Evolutionary conservation across 2,329 filamentous ascomycete species (phyloP), one percentile per base, ranked within the genome.

Genomic region (Cordyceps militaris): DNA sequence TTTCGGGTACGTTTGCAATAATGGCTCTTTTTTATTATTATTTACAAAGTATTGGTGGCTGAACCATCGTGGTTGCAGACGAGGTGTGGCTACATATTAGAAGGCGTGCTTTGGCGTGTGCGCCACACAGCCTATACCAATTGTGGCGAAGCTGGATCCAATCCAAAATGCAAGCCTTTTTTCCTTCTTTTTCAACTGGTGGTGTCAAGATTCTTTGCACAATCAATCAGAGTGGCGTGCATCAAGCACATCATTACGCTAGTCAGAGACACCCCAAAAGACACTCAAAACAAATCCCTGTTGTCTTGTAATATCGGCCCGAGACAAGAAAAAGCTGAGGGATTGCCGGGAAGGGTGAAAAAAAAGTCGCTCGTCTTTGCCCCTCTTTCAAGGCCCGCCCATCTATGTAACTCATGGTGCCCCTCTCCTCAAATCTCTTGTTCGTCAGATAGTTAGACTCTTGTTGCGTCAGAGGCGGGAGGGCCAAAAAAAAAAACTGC

Each of bases 391-490:
- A 19, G 34, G 34, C 49, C 49, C 36, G 48, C 48, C 48, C 34
- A 51, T 26, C 21, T 40, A 48, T 30, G 9, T 32, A 34, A 48
- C 28, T 48, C 28, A 16, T 40, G n/a, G n/a, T 54, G 51, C 51
- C 51, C 51, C 51, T 54, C 51, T 24, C 34, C 23, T 16, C 14
- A 4, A 44, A 48, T 23, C 46, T 43, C 38, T 54, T 44, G 36
- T 30, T 52, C 51, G 51, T 44, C 51, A 54, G 51, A 54, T 51
- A 40, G 51, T 44, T 51, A 40, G 16, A 26, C 24, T 42, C 16
- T 52, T 19, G 26, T 47, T 55, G 52, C 52, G 43, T 55, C 52
- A 55, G 42, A 47, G 50, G 11, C 52, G 47, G 42, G 38, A 38
- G 11, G 21, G 13, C 11, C 3, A 48, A 7, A 9, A 24, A 32